Conservation (phyloP, 495 filamentous ascomycete genomes). For the Oidiodendron maius region DNA sequence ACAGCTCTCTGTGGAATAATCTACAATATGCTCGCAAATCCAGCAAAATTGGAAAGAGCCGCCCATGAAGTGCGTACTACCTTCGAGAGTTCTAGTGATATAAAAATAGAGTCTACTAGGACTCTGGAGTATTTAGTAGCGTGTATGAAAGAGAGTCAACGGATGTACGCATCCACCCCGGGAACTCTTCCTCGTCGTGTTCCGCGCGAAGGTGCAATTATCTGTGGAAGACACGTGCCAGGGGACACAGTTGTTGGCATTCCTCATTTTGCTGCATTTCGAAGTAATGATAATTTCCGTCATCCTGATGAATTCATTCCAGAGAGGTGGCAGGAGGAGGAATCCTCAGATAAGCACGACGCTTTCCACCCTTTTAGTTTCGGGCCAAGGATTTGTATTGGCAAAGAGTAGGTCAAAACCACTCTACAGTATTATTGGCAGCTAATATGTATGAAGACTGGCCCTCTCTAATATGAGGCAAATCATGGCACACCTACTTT, state of each 20-base stretch:
- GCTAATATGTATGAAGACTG: too few relatives aligned
- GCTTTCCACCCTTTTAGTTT: conserved; percentile 50
- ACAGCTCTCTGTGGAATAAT: conserved; percentile 1
- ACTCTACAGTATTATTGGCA: too few relatives aligned
- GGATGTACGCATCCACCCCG: conserved; percentile 3
- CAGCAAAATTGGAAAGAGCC: not conserved
- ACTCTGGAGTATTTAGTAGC: conserved; percentile 33
- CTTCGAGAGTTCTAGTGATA: conserved; percentile 1
- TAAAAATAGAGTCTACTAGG: conserved; percentile 22
- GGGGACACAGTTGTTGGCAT: conserved; percentile 26
- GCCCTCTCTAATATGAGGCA: too few relatives aligned
- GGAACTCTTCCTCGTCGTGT: conserved; percentile 5
- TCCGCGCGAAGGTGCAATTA: conserved; percentile 25
- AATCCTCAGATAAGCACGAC: conserved; percentile 34
- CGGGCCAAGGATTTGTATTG: conserved; percentile 57
- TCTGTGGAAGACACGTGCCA: conserved; percentile 50
- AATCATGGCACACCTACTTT: too few relatives aligned
- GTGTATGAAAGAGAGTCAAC: conserved; percentile 27
- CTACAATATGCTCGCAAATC: conserved; percentile 1
- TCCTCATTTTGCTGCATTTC: not conserved
- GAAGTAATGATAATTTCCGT: conserved; percentile 25
- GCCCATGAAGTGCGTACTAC: not conserved
- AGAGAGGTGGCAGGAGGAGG: conserved; percentile 24
- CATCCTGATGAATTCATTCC: conserved; percentile 33
- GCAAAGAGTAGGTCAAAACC: conserved; percentile 35